These are phyloP conservation scores for Cutaneotrichosporon spelunceum DNA, from an alignment of 1,284 basidiomycete genomes.

Conservation along the genomic window DNA sequence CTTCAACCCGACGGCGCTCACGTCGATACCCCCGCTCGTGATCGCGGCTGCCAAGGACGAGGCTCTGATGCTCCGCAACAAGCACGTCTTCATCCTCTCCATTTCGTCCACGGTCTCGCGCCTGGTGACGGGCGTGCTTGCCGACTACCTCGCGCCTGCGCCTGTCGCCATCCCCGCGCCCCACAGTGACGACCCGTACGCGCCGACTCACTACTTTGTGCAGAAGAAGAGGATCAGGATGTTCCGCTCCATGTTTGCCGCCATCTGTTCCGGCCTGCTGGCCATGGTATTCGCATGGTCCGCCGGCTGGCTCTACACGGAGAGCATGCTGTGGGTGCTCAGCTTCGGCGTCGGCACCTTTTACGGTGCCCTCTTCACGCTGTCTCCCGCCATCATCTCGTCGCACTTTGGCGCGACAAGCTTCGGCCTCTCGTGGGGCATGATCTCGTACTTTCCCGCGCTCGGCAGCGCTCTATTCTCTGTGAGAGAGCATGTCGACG, in stretches of 20 bases:
- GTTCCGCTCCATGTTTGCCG: slow-evolving; percentile 40
- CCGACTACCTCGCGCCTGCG: slow-evolving; percentile 47
- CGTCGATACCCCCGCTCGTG: slow-evolving; percentile 8
- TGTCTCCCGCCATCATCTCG: slow-evolving; percentile 46
- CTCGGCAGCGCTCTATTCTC: slow-evolving; percentile 49
- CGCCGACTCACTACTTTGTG: slow-evolving; percentile 34
- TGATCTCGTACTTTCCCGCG: slow-evolving; percentile 49
- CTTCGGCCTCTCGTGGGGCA: slow-evolving; percentile 52
- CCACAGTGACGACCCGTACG: slow-evolving; percentile 16
- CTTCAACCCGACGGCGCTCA: slow-evolving; percentile 13
- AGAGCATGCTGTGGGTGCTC: slow-evolving; percentile 42
- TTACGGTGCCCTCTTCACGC: slow-evolving; percentile 51
- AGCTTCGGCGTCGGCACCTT: slow-evolving; percentile 46
- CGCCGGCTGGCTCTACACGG: slow-evolving; percentile 37
- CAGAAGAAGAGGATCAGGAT: slow-evolving; percentile 34
- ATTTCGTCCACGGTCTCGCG: slow-evolving; percentile 47
- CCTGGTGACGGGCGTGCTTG: slow-evolving; percentile 43
- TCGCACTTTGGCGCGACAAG: slow-evolving; percentile 50
- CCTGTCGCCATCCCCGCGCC: slow-evolving; percentile 35
- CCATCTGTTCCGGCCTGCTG: slow-evolving; percentile 33
- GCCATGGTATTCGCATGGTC: slow-evolving; percentile 41
- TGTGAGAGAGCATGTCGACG: slow-evolving; percentile 26
- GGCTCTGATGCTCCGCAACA: slow-evolving; percentile 44
- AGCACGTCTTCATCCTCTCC: slow-evolving; percentile 50
- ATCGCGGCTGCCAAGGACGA: slow-evolving; percentile 13